Percentiles rank a stretch among this genome's conserved stretches.
phyloP scores from a whole-genome alignment of 2,329 filamentous ascomycete species.

The Gliomastix tumulicola region DNA sequence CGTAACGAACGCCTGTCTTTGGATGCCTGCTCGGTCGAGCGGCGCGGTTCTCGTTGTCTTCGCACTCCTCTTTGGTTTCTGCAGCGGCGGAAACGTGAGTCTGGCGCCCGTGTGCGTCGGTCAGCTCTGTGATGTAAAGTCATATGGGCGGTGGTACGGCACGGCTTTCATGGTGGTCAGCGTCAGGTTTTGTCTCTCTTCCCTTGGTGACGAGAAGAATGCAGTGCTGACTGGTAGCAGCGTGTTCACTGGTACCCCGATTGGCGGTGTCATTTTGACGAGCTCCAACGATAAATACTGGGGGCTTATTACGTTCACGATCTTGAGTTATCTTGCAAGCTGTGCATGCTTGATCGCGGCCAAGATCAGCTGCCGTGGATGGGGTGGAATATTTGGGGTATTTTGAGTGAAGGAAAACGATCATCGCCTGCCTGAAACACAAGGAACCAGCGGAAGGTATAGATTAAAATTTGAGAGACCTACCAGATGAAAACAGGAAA shows the following conservation, averaged over 20 bases:
- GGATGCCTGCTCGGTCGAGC: conserved; percentile 45
- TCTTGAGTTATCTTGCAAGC: conserved; percentile 2
- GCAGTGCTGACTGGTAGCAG: not conserved
- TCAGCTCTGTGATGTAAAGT: not conserved
- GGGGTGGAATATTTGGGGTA: too few relatives aligned
- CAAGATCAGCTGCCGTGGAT: too few relatives aligned
- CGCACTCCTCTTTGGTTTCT: conserved; percentile 19
- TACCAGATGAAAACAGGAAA: too few relatives aligned
- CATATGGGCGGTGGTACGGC: not conserved
- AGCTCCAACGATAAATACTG: not conserved
- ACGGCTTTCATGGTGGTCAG: not conserved
- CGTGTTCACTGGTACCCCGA: not conserved
- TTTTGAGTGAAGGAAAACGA: too few relatives aligned
- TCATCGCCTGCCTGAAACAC: too few relatives aligned
- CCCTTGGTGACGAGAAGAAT: not conserved
- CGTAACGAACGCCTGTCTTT: conserved; percentile 49
- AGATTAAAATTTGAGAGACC: too few relatives aligned
- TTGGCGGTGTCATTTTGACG: not conserved
- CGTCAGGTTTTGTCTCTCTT: not conserved
- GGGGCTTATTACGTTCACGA: not conserved
- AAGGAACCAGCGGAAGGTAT: too few relatives aligned
- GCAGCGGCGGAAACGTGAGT: not conserved
- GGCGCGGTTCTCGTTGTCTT: conserved; percentile 32
- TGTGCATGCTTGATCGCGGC: conserved; percentile 1
- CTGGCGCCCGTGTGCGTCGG: not conserved